phyloP scores from a whole-genome alignment of 495 filamentous ascomycete genomes.

The Penicillium canescens region DNA sequence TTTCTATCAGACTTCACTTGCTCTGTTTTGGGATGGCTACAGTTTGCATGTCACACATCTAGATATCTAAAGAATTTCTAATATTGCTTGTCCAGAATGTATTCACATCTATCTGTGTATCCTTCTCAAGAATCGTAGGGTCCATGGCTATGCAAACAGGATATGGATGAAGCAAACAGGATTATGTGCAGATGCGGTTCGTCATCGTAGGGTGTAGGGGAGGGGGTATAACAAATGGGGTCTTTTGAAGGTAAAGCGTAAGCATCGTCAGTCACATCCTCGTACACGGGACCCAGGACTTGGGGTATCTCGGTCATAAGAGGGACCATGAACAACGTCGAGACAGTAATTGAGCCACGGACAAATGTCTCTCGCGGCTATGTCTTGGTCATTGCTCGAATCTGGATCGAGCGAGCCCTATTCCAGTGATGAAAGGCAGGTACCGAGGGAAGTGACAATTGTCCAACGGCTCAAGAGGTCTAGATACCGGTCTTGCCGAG shows the following conservation, averaged over 20 bases:
- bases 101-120: slow-evolving; percentile 27
- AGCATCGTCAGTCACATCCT: slow-evolving; percentile 23
- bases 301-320: background rate
- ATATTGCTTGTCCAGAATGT: slow-evolving; percentile 5
- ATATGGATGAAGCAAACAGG: slow-evolving; percentile 16
- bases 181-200: slow-evolving; percentile 30
- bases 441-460: slow-evolving; percentile 2
- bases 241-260: slow-evolving; percentile 16
- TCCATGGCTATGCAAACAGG: slow-evolving; percentile 24
- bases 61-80: background rate
- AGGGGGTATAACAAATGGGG: slow-evolving; percentile 27
- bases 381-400: background rate
- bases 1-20: slow-evolving; percentile 5
- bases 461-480: slow-evolving; percentile 1
- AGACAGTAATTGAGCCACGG: slow-evolving; percentile 2
- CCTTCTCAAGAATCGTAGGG: slow-evolving; percentile 12
- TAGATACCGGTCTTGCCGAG: slow-evolving; percentile 63
- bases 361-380: background rate
- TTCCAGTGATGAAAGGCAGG: background rate
- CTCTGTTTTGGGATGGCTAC: too few species aligned
- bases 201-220: slow-evolving; percentile 25
- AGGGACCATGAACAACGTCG: background rate
- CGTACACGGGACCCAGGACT: slow-evolving; percentile 1
- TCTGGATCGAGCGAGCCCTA: background rate
- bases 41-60: too few species aligned